Evolutionary conservation across 2,329 filamentous ascomycete genomes (phyloP), one percentile per base, ranked within the genome.

Genomic region (Sphaerulina populicola): DNA sequence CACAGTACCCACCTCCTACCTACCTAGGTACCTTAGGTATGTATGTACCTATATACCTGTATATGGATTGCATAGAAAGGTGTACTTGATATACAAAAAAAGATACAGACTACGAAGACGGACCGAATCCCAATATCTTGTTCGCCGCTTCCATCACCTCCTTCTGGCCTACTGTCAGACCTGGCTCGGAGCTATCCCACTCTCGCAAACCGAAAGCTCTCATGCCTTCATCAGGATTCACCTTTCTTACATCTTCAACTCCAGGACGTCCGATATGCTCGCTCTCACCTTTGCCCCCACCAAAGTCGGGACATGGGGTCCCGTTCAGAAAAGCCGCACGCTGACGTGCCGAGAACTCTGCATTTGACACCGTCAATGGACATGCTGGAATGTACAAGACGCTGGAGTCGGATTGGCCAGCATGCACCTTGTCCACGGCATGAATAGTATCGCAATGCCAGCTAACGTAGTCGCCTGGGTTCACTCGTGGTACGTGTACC

Each of bases 331-430:
- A 93, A 0, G 80, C 78, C n/a, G 80, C 74, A 15, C 85, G 77
- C 70, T 94, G 88, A 12, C 79, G 76, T 1, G 70, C 75, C 1
- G 91, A 72, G 64, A 90, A 93, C 18, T 77, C 69, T 0, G 85
- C 82, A 61, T 93, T 95, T 36, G 74, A 71, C 47, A 83, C 79
- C 0, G 88, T 94, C 29, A 88, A 75, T 0, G 90, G 89, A 49
- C 86, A 93, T 0, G 87, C 83, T 0, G 90, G 89, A 49, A 96
- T 94, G 63, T 96, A 96, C 53, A 96, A 64, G 0, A 95, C 90
- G 60, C 83, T 89, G 0, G 86, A 88, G 67, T 96, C 90, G 0
- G 72, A 68, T 1, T 70, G 74, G 1, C 90, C 91, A 1, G 68
- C 69, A 65, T 96, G 90, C 1, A 82, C 74, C 58, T 80, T 83